A percentile compares a stretch with the other conserved stretches of the same genome.
These are phyloP conservation scores for Aspergillus jensenii DNA, from an alignment of 2,329 filamentous ascomycete species.

Conservation along the genomic window DNA sequence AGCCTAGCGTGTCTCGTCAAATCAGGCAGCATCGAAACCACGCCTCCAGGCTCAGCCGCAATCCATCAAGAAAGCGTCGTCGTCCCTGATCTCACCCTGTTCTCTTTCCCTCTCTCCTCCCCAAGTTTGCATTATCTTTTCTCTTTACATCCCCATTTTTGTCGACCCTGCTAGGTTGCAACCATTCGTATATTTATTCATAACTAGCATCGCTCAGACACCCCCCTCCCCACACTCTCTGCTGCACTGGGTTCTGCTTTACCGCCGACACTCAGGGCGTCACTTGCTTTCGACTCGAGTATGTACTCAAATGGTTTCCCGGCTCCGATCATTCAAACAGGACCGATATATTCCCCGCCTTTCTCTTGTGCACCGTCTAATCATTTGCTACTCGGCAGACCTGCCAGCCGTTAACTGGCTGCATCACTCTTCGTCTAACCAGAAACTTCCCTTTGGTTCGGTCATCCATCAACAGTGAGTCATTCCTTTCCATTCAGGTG, in stretches of 20 bases:
- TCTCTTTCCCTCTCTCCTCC: slow-evolving; percentile 6
- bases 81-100: slow-evolving; percentile 16
- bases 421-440: slow-evolving; percentile 1
- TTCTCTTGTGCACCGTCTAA: background rate
- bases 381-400: background rate
- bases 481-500: slow-evolving; percentile 2
- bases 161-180: slow-evolving; percentile 10
- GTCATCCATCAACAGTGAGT: slow-evolving; percentile 8
- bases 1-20: slow-evolving; percentile 28
- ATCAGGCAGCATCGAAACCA: slow-evolving; percentile 35
- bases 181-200: slow-evolving; percentile 5
- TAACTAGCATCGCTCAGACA: background rate
- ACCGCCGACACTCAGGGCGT: background rate
- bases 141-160: background rate
- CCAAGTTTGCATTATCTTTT: slow-evolving; percentile 2
- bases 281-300: background rate
- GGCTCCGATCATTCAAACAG: background rate
- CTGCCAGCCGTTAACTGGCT: slow-evolving; percentile 1
- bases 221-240: background rate
- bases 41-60: slow-evolving; percentile 31
- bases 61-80: slow-evolving; percentile 22
- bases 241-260: background rate
- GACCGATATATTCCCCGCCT: background rate
- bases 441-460: slow-evolving; percentile 12
- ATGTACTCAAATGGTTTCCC: background rate